phyloP scores from a whole-genome alignment of 1,284 basidiomycete genomes.

The Pyrrhoderma noxium region DNA sequence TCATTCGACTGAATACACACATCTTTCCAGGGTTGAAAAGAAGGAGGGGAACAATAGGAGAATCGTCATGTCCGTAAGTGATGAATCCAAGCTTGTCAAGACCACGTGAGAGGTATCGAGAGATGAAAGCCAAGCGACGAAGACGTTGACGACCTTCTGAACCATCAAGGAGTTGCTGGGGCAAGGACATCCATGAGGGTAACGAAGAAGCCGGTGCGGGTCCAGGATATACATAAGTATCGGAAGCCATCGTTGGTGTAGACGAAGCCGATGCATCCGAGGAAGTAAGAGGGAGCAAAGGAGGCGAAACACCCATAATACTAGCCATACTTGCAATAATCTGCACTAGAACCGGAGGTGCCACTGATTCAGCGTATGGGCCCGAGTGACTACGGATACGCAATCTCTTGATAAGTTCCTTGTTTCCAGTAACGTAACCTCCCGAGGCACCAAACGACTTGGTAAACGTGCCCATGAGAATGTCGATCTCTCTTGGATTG shows the following conservation, averaged over 20 bases:
- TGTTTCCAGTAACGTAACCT: constrained; percentile 88
- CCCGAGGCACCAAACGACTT: constrained; percentile 98
- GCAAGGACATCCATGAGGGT: constrained; percentile 70
- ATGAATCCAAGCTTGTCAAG: constrained; percentile 95
- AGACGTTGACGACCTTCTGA: constrained; percentile 79
- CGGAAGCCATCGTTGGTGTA: neutral
- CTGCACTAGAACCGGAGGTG: constrained; percentile 88
- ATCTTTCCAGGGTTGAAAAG: constrained; percentile 95
- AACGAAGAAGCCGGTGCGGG: constrained; percentile 55
- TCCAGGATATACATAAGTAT: constrained; percentile 44
- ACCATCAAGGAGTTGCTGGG: constrained; percentile 66
- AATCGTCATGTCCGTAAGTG: constrained; percentile 87
- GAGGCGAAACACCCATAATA: constrained; percentile 83
- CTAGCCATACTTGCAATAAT: constrained; percentile 89
- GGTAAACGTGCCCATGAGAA: constrained; percentile 99
- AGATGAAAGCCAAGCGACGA: constrained; percentile 89
- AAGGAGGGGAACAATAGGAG: constrained; percentile 90
- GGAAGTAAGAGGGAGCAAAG: constrained; percentile 33
- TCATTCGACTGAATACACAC: constrained; percentile 82
- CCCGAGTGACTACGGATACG: constrained; percentile 81
- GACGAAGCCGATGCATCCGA: constrained; percentile 17
- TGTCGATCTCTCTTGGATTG: constrained; percentile 76
- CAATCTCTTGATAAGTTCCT: constrained; percentile 74
- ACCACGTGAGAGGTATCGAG: constrained; percentile 84
- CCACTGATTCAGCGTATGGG: constrained; percentile 86